Conservation (phyloP, 192 early-diverging fungal species). For the Diversispora eburnea region DNA sequence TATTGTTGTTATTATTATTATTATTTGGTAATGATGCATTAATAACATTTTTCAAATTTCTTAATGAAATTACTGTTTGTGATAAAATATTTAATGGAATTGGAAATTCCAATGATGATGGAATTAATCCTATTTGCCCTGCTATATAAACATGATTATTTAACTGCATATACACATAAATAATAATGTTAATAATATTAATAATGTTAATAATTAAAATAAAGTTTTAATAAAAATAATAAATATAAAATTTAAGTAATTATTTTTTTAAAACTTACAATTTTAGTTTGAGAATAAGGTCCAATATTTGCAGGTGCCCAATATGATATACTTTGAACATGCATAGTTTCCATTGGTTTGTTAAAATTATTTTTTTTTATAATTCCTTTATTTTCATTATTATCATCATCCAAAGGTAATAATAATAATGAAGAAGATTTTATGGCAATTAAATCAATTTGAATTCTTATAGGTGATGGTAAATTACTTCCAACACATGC, state of each 20-base stretch:
- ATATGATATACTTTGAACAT: slow-evolving; percentile 83
- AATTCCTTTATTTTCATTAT: too few species aligned
- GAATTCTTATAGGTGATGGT: slow-evolving; percentile 41
- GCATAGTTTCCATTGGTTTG: slow-evolving; percentile 54
- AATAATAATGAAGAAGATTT: not conserved
- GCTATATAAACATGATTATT: slow-evolving; percentile 64
- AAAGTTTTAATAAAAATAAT: not conserved
- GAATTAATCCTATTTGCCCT: slow-evolving; percentile 77
- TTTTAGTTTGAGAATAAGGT: slow-evolving; percentile 73
- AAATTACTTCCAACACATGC: slow-evolving; percentile 59
- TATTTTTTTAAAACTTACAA: slow-evolving; percentile 38
- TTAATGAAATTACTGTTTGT: slow-evolving; percentile 52
- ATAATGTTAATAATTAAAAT: slow-evolving; percentile 28
- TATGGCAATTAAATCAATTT: slow-evolving; percentile 63
- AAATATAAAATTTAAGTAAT: not conserved
- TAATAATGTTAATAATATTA: too few species aligned
- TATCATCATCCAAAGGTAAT: too few species aligned
- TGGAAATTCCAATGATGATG: slow-evolving; percentile 58
- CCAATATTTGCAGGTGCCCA: slow-evolving; percentile 91
- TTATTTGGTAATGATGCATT: too few species aligned
- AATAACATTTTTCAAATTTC: slow-evolving; percentile 42
- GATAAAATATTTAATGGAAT: not conserved
- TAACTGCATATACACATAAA: slow-evolving; percentile 20
- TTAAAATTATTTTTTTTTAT: not conserved
- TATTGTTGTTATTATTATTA: slow-evolving; percentile 37